phyloP scores from a whole-genome alignment of 345 rosid species.

The Leavenworthia alabamica region DNA sequence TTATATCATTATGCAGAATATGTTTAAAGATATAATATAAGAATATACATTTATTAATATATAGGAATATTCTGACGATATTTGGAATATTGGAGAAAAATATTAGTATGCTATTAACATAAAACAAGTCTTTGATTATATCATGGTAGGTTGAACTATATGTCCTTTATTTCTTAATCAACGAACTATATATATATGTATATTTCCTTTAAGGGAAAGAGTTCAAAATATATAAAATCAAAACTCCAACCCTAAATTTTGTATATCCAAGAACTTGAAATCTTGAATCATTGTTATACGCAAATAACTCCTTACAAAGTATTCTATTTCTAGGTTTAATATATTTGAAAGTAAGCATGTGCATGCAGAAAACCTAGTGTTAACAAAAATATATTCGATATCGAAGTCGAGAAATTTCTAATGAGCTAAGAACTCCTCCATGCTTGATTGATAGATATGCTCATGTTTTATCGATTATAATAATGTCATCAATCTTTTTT shows the following conservation, averaged over 20 bases:
- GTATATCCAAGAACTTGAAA: background rate
- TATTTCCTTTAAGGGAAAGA: background rate
- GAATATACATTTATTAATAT: background rate
- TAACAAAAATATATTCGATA: background rate
- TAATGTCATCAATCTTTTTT: background rate
- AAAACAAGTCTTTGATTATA: constrained; percentile 16
- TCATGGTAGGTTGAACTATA: constrained; percentile 26
- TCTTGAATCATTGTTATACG: background rate
- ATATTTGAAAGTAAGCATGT: background rate
- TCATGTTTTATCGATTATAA: background rate
- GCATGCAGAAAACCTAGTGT: background rate
- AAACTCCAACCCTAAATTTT: background rate
- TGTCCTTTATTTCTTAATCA: background rate
- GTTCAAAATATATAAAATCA: background rate
- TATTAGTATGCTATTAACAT: background rate
- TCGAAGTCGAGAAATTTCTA: background rate
- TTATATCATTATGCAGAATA: background rate
- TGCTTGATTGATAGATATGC: background rate
- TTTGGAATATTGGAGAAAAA: constrained; percentile 8
- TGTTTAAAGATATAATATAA: background rate
- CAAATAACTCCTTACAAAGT: background rate
- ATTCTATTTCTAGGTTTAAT: background rate
- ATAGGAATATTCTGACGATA: constrained; percentile 25
- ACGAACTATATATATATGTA: background rate
- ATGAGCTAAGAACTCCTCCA: background rate